Percentiles rank a stretch among this genome's conserved stretches.
phyloP scores from a whole-genome alignment of 352 stramenopile genomes.

The Sclerospora graminicola region DNA sequence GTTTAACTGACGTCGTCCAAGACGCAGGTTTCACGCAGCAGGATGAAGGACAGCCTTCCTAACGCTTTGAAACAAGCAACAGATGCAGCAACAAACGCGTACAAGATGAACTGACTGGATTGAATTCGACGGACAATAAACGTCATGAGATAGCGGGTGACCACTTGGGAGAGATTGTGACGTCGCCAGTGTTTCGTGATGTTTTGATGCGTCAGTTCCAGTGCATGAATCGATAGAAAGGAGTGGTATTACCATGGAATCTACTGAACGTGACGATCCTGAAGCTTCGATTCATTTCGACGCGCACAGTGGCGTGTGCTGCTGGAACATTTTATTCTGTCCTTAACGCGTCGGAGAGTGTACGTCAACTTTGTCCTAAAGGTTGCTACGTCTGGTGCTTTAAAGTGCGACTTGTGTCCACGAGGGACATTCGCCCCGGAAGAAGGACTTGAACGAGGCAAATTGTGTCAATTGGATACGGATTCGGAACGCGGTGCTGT shows the following conservation, averaged over 20 bases:
- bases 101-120: constrained; percentile 6
- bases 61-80: constrained; percentile 10
- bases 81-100: constrained; percentile 9
- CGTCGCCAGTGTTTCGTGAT: constrained; percentile 9
- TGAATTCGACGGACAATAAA: neutral
- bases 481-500: constrained; percentile 25
- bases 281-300: constrained; percentile 16
- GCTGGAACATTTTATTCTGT: constrained; percentile 22
- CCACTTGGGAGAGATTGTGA: constrained; percentile 6
- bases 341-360: neutral
- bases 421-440: constrained; percentile 24
- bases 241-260: constrained; percentile 4
- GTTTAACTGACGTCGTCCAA: neutral
- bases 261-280: constrained; percentile 14
- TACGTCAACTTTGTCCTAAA: constrained; percentile 22
- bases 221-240: constrained; percentile 6
- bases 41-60: neutral
- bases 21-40: neutral
- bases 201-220: constrained; percentile 15
- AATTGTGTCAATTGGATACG: constrained; percentile 22
- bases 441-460: constrained; percentile 28
- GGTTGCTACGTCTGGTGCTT: constrained; percentile 24
- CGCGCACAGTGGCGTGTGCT: constrained; percentile 20
- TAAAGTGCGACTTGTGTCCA: constrained; percentile 30
- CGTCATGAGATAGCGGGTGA: constrained; percentile 1